Evolutionary conservation across 495 filamentous ascomycete species (phyloP).

Genomic region (Pyronema domesticum): DNA sequence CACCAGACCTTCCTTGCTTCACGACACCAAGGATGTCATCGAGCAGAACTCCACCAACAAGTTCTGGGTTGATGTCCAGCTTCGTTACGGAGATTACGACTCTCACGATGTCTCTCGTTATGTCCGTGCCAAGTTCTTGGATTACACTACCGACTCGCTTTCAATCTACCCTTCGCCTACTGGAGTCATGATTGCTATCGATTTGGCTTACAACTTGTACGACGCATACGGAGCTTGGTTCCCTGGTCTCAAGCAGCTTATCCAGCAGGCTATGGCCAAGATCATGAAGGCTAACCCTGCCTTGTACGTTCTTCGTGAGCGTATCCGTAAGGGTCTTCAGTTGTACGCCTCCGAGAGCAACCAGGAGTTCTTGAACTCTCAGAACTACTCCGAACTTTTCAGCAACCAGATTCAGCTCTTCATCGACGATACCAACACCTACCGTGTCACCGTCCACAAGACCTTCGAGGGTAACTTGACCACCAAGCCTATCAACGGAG

Average conservation of each 20-base stretch:
- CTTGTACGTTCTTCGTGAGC: constrained; percentile 87
- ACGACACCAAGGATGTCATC: constrained; percentile 92
- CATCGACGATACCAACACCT: constrained; percentile 99
- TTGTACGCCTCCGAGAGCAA: constrained; percentile 97
- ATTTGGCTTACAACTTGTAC: constrained; percentile 95
- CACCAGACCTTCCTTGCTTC: constrained; percentile 75
- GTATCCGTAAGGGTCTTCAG: constrained; percentile 96
- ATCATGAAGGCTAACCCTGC: constrained; percentile 99
- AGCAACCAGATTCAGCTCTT: constrained; percentile 98
- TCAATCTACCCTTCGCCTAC: constrained; percentile 97
- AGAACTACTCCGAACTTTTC: constrained; percentile 99
- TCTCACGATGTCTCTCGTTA: constrained; percentile 98
- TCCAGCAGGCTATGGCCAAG: constrained; percentile 98
- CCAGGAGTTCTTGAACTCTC: constrained; percentile 97
- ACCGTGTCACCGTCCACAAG: constrained; percentile 99
- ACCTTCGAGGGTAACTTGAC: constrained; percentile 99
- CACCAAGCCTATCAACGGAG: constrained; percentile 98
- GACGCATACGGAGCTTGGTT: constrained; percentile 98
- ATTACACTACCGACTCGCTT: constrained; percentile 98
- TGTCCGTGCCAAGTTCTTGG: constrained; percentile 91
- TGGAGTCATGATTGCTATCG: constrained; percentile 94
- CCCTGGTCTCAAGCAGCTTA: constrained; percentile 86
- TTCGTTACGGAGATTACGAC: constrained; percentile 97
- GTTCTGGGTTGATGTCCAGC: constrained; percentile 97
- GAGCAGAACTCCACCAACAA: constrained; percentile 94